phyloP scores from a whole-genome alignment of 225 moss, liverwort and hornwort genomes.

The Climacium dendroides region DNA sequence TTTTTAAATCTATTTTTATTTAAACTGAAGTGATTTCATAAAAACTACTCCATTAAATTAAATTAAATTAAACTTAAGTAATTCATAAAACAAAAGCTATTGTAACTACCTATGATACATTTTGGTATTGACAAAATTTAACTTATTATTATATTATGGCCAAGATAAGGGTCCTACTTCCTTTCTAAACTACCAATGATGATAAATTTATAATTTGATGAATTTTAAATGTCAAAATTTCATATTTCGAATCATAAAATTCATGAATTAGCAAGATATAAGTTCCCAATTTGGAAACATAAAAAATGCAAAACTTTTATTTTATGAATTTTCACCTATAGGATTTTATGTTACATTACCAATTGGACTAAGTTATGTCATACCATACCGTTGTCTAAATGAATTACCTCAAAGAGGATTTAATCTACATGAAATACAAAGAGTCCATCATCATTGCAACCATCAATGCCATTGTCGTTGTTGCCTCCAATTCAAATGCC shows the following conservation, averaged over 20 bases:
- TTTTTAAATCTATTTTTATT: background rate
- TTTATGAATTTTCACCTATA: rapidly evolving
- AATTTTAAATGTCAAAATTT: background rate
- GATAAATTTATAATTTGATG: background rate
- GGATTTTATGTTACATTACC: rapidly evolving
- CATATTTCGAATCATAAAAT: too few relatives aligned
- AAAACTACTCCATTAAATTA: too few relatives aligned
- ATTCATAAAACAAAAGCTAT: background rate
- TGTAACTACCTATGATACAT: background rate
- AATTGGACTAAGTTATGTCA: background rate
- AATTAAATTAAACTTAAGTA: too few relatives aligned
- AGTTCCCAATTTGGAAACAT: background rate
- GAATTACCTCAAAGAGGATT: background rate
- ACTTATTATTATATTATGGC: background rate
- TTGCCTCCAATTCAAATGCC: background rate
- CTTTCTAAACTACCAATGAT: background rate
- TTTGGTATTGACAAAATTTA: too few relatives aligned
- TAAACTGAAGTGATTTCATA: background rate
- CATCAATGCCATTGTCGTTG: background rate
- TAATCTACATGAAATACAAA: background rate
- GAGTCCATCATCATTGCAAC: background rate
- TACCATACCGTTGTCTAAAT: background rate
- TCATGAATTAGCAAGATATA: too few relatives aligned
- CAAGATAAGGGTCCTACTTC: background rate
- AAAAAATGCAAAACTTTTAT: background rate